Percentiles rank a stretch among this genome's conserved stretches.
phyloP scores from a whole-genome alignment of 1,139 yeast species.

The Suhomyces wounanorum region DNA sequence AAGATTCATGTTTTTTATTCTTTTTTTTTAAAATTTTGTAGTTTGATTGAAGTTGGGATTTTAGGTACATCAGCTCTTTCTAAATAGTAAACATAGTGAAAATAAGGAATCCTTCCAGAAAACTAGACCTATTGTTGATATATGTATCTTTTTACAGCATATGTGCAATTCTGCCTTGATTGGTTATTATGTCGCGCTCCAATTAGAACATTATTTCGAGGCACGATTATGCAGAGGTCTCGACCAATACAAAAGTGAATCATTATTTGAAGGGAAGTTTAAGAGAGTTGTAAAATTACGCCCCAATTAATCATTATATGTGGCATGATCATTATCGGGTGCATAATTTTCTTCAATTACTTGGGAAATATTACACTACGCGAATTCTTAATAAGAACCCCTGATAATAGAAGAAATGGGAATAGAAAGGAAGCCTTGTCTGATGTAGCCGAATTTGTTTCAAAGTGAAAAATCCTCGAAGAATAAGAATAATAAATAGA shows the following conservation, averaged over 20 bases:
- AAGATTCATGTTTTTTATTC: not conserved
- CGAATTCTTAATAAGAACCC: conserved; percentile 3
- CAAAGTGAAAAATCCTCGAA: not conserved
- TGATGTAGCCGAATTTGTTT: not conserved
- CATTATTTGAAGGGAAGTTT: conserved; percentile 1
- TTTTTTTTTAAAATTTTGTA: not conserved
- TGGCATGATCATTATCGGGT: conserved; percentile 1
- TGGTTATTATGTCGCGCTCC: not conserved
- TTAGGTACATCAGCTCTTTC: not conserved
- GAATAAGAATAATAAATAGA: not conserved
- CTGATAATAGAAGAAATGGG: conserved; percentile 1
- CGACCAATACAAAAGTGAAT: conserved; percentile 2
- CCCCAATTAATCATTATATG: not conserved
- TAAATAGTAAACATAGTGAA: not conserved
- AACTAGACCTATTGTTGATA: not conserved
- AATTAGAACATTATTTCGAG: not conserved
- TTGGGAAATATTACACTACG: not conserved
- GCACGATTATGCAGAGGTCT: conserved; percentile 7
- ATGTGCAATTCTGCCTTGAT: not conserved
- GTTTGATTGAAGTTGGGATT: not conserved
- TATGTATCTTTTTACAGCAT: not conserved
- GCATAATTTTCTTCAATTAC: not conserved
- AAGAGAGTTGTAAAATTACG: conserved; percentile 3
- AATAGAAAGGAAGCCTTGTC: not conserved
- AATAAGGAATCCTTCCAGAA: not conserved